These are phyloP conservation scores for Picea abies DNA, from an alignment of 83 land plant species.

Conservation along the genomic window DNA sequence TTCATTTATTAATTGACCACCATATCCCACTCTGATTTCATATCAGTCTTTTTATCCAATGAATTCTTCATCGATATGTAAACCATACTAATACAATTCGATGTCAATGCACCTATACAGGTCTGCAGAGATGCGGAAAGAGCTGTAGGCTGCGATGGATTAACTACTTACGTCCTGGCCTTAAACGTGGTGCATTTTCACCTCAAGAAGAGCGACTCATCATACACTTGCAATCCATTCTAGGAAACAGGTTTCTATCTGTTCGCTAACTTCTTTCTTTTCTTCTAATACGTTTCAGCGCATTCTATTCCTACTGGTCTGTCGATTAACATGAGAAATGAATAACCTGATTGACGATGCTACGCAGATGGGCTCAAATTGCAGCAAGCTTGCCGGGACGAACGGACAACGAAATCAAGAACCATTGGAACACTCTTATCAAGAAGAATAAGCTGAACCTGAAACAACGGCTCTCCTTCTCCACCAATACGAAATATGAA, in stretches of 20 bases:
- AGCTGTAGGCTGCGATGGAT: slow-evolving; percentile 34
- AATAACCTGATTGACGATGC: too few relatives aligned
- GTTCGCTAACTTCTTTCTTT: too few relatives aligned
- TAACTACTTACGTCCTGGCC: slow-evolving; percentile 28
- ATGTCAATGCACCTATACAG: neutral
- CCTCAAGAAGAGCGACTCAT: slow-evolving; percentile 27
- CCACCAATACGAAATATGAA: too few relatives aligned
- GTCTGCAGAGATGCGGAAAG: neutral
- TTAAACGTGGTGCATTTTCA: slow-evolving; percentile 29
- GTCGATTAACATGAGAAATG: too few relatives aligned
- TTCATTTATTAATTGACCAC: neutral
- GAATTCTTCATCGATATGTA: too few relatives aligned
- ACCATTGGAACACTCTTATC: neutral
- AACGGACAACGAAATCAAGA: slow-evolving; percentile 7
- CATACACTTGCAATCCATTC: too few relatives aligned
- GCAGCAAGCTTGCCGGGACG: neutral
- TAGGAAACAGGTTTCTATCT: too few relatives aligned
- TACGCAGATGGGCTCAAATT: neutral
- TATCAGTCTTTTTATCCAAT: neutral
- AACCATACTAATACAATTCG: too few relatives aligned
- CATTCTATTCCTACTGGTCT: too few relatives aligned
- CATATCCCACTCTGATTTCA: too few relatives aligned
- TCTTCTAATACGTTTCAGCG: too few relatives aligned
- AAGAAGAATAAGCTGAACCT: neutral
- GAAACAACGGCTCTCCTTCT: too few relatives aligned